Conservation (phyloP, 768 basidiomycete species). For the Mycena leptocephala region DNA sequence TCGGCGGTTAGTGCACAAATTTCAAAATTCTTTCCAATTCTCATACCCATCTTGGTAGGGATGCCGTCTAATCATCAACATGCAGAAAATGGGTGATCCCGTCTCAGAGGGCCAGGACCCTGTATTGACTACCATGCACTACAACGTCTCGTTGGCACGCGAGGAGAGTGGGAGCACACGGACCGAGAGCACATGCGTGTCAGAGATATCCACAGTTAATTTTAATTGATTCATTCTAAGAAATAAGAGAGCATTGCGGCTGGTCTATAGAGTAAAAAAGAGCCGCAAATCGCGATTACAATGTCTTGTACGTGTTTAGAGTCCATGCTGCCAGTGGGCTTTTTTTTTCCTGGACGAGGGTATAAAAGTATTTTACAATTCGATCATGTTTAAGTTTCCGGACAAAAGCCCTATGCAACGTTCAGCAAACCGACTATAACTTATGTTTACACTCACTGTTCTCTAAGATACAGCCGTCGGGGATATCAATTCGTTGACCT, state of each 20-base stretch:
- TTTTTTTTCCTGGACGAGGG: background rate
- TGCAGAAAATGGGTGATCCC: background rate
- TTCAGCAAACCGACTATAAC: slow-evolving; percentile 32
- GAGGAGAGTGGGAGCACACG: background rate
- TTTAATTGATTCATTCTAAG: slow-evolving; percentile 5
- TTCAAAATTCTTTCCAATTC: background rate
- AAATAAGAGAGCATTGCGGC: background rate
- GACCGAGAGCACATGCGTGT: background rate
- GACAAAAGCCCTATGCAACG: slow-evolving; percentile 75
- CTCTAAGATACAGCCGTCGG: slow-evolving; percentile 86
- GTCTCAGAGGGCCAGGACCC: background rate
- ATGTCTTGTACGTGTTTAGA: background rate
- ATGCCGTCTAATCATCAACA: slow-evolving; percentile 14
- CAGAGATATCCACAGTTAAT: slow-evolving; percentile 2
- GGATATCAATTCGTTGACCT: slow-evolving; percentile 86
- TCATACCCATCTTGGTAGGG: background rate
- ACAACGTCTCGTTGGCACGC: background rate
- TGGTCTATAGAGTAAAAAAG: background rate
- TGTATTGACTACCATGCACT: background rate
- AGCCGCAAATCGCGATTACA: background rate
- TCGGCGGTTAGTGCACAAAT: background rate
- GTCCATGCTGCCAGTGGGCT: background rate
- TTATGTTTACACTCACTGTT: slow-evolving; percentile 61
- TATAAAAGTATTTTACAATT: background rate
- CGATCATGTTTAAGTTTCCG: slow-evolving; percentile 76